These are phyloP conservation scores for Cornus kousa DNA, from an alignment of 148 eudicot species.

Conservation along the genomic window DNA sequence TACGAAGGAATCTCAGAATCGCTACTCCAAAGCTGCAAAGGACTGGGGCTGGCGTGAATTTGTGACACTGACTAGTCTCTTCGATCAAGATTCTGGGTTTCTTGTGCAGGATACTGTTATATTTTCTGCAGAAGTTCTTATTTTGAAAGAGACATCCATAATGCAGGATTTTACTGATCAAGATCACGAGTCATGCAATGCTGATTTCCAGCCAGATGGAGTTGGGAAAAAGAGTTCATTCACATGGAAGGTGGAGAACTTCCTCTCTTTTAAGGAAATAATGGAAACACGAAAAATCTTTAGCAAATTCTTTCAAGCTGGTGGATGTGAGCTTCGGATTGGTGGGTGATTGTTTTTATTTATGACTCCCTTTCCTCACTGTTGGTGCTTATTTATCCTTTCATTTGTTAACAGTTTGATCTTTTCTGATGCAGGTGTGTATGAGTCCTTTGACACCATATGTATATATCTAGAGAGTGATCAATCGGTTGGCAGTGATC, in stretches of 20 bases:
- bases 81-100: slow-evolving; percentile 98
- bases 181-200: slow-evolving; percentile 33
- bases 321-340: slow-evolving; percentile 98
- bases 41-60: slow-evolving; percentile 99
- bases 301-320: slow-evolving; percentile 99
- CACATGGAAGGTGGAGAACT: slow-evolving; percentile 98
- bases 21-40: slow-evolving; percentile 97
- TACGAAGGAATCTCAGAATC: slow-evolving; percentile 94
- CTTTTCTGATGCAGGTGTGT: slow-evolving; percentile 67
- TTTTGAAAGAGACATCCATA: slow-evolving; percentile 82
- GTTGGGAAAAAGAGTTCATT: slow-evolving; percentile 73
- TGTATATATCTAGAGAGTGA: slow-evolving; percentile 98
- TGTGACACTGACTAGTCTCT: slow-evolving; percentile 92
- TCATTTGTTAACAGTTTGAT: not conserved
- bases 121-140: slow-evolving; percentile 93
- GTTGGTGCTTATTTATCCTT: slow-evolving; percentile 8
- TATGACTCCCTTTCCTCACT: slow-evolving; percentile 8
- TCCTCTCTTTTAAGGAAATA: slow-evolving; percentile 93
- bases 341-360: slow-evolving; percentile 48
- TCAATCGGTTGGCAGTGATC: slow-evolving; percentile 82
- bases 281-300: slow-evolving; percentile 98
- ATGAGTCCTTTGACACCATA: slow-evolving; percentile 97
- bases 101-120: slow-evolving; percentile 85
- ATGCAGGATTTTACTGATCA: slow-evolving; percentile 65
- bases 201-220: slow-evolving; percentile 29